Base-by-base conservation (phyloP, 345 rosid species). In the Pseudoturritis turrita region DNA sequence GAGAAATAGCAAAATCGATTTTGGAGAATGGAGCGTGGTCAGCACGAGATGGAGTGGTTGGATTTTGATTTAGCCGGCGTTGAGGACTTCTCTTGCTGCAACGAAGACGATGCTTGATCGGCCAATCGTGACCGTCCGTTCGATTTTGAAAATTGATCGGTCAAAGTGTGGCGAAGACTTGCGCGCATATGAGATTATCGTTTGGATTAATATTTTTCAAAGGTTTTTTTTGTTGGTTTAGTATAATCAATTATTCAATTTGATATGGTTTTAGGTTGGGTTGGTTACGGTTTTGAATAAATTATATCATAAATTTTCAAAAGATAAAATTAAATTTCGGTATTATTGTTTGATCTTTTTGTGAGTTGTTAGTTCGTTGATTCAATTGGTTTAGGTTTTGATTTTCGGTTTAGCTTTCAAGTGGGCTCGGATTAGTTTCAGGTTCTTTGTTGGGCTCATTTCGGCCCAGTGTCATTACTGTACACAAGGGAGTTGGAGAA, bases 31-130 rank as follows among this genome's bases (percentile, higher is more conserved):
- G 70, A 62, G 70, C 74, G 65, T 75, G 74, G 70, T 53, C 8
- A 68, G 56, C 63, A 75, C 63, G 50, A 61, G 52, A 75, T 5
- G 52, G 26, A 68, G 79, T 62, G 64, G 75, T 68, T 68, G 65
- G 25, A 10, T 41, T 73, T 36, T 18, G 13, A 50, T 51, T 23
- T 10, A 29, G 73, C 47, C 72, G 67, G 36, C 65, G 77, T 7
- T 51, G 4, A 26, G 11, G 51, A 37, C 61, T 33, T 51, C 33
- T 50, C 25, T 22, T 13, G 43, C n/a, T 54, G 31, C n/a, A 23
- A 50, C 0, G 28, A 50, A 40, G 68, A 59, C 55, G 46, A 74
- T 58, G 49, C 3, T 29, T 61, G 55, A 75, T 68, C 29, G 50
- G 33, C 23, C 17, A 7, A 75, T 75, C 78, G 1, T 51, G 36